Evolutionary conservation across 441 rosid species (phyloP).

Genomic region (Eugenia klotzschiana): DNA sequence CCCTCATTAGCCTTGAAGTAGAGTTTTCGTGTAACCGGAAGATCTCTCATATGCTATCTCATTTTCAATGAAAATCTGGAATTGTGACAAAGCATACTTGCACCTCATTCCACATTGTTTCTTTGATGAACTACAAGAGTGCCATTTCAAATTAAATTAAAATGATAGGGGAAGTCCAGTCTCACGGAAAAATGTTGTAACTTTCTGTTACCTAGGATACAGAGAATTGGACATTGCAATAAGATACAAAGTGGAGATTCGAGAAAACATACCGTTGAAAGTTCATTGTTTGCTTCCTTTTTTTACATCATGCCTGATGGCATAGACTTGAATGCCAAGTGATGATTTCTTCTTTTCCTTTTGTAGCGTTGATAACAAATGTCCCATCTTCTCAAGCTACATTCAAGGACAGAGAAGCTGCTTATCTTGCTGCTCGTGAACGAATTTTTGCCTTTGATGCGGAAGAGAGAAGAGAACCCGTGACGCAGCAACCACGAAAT

Average conservation of each 20-base stretch:
- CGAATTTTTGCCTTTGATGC: slow-evolving; percentile 38
- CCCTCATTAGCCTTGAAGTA: neutral
- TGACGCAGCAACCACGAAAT: slow-evolving; percentile 24
- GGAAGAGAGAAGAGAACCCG: slow-evolving; percentile 20
- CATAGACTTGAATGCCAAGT: neutral
- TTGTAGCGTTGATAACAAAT: slow-evolving; percentile 20
- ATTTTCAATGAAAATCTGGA: neutral
- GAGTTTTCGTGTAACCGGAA: neutral
- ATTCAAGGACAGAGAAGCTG: slow-evolving; percentile 47
- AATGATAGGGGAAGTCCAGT: neutral
- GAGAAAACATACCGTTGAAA: neutral
- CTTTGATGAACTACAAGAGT: neutral
- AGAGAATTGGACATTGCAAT: neutral
- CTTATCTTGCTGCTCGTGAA: slow-evolving; percentile 55
- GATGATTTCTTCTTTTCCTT: neutral
- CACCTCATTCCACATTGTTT: neutral
- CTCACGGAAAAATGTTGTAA: neutral
- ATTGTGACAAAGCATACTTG: neutral
- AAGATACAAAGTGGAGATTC: neutral
- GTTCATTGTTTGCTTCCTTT: neutral
- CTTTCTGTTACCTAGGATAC: neutral
- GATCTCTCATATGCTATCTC: neutral
- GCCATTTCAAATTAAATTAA: neutral
- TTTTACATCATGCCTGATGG: neutral
- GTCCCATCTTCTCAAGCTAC: slow-evolving; percentile 18